A percentile compares a stretch with the other conserved stretches of the same genome.
These are phyloP conservation scores for Colletotrichum sp. DNA, from an alignment of 2,329 filamentous ascomycete species.

Conservation along the genomic window DNA sequence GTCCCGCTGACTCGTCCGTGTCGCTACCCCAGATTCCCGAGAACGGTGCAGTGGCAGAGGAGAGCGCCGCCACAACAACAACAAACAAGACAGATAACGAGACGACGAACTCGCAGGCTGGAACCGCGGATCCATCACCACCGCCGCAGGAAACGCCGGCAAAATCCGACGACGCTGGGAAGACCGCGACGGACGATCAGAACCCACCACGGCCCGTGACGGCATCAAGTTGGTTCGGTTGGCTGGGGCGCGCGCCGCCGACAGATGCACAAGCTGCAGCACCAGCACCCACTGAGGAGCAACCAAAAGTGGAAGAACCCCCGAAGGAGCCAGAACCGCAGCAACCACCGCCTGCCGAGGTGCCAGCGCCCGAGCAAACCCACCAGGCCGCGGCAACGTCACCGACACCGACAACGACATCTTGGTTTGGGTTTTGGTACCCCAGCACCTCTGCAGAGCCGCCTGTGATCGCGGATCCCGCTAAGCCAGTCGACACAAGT, in stretches of 20 bases:
- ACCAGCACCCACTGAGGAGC: background rate
- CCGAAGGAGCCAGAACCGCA: slow-evolving; percentile 17
- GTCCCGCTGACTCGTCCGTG: slow-evolving; percentile 32
- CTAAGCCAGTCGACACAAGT: slow-evolving; percentile 18
- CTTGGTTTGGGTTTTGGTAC: slow-evolving; percentile 49
- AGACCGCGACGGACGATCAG: slow-evolving; percentile 13
- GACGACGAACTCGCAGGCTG: background rate
- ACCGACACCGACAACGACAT: slow-evolving; percentile 30
- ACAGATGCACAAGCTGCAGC: slow-evolving; percentile 11
- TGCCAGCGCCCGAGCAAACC: background rate
- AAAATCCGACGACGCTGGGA: slow-evolving; percentile 33
- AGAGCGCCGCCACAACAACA: background rate
- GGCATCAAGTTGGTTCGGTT: slow-evolving; percentile 60
- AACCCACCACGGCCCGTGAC: slow-evolving; percentile 18
- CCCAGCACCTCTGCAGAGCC: slow-evolving; percentile 22
- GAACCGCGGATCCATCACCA: background rate
- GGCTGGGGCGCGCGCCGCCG: slow-evolving; percentile 45
- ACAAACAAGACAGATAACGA: background rate
- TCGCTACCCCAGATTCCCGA: slow-evolving; percentile 35
- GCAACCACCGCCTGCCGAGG: background rate
- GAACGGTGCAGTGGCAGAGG: background rate
- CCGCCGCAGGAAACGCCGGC: background rate
- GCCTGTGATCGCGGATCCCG: background rate
- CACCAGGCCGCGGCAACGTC: slow-evolving; percentile 22
- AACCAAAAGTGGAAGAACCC: slow-evolving; percentile 13